phyloP scores from a whole-genome alignment of 202 grass and related monocot genomes.

The Schoenoplectus tabernaemontani region DNA sequence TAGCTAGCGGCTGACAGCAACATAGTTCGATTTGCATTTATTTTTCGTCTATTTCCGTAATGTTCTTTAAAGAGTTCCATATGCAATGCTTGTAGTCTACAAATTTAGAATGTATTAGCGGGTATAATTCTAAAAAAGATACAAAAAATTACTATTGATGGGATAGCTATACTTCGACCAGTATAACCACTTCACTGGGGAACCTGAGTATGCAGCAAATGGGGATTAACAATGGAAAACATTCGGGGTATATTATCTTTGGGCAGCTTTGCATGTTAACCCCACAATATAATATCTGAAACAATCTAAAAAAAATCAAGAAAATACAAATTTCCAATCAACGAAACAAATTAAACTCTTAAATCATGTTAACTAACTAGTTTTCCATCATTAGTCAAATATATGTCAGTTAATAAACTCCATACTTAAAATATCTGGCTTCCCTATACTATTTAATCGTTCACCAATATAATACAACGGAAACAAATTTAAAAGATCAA shows the following conservation, averaged over 20 bases:
- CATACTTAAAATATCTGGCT: not conserved
- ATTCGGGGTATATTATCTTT: too few species aligned
- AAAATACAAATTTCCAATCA: not conserved
- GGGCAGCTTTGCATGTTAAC: not conserved
- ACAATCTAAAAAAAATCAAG: not conserved
- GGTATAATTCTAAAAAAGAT: too few species aligned
- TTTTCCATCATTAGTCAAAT: not conserved
- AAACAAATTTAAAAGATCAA: not conserved
- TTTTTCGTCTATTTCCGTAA: too few species aligned
- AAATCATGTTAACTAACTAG: slow-evolving; percentile 6
- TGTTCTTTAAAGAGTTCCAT: too few species aligned
- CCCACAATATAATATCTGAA: not conserved
- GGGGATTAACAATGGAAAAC: too few species aligned
- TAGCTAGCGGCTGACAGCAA: too few species aligned
- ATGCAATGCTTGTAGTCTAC: too few species aligned
- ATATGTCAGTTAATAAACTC: slow-evolving; percentile 2
- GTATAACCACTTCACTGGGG: too few species aligned
- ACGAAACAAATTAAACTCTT: not conserved
- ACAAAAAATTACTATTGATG: too few species aligned
- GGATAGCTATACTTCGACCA: too few species aligned
- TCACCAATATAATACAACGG: not conserved
- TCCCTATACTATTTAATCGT: not conserved
- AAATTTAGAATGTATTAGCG: too few species aligned
- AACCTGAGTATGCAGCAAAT: not conserved
- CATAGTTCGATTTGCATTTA: not conserved